Base-by-base conservation (phyloP, 2,329 filamentous ascomycete genomes). In the Cladosporium sp. region DNA sequence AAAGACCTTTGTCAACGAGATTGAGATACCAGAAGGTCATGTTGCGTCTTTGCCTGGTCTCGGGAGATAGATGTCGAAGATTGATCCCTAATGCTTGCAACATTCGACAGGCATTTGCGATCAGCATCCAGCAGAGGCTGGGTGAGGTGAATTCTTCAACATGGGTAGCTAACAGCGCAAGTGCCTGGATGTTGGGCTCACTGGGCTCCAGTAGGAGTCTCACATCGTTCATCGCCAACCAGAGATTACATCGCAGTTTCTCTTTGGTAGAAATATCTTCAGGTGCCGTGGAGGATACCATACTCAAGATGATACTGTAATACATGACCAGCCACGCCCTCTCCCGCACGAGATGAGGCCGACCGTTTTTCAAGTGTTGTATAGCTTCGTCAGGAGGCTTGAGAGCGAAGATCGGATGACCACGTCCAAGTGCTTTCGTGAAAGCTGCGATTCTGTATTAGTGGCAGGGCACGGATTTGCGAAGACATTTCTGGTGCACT, bases 21-120 rank as follows among this genome's bases (percentile, higher is more conserved):
- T 68, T 67, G 7, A 68, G 57, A 34, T 61, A 59, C 66, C 66
- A 68, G 56, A 66, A 67, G 36, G 62, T 47, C 47, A 67, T 61
- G 17, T 19, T 28, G 3, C 66, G 59, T n/a, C 64, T 59, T 22
- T 67, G 59, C 0, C 60, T 55, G 11, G 58, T 63, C 39, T 60
- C 42, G 1, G 55, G 19, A n/a, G 63, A 60, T 11, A 65, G 57
- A n/a, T 51, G 37, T 11, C 62, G 60, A 19, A 59, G 59, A 42
- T 51, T 64, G 36, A 67, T 52, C 5, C 65, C 62, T 6, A 67
- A 52, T 2, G 64, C 61, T 30, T 64, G 64, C 8, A 66, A 60
- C 66, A 68, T 67, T 12, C 60, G 57, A 50, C 65, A 68, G 9
- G 65, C 65, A 9, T 58, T 67, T 2, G 63, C 59, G 5, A 61